Evolutionary conservation across 1,139 yeast genomes (phyloP), one percentile per base, ranked within the genome.

Genomic region (Taphrina pruni): DNA sequence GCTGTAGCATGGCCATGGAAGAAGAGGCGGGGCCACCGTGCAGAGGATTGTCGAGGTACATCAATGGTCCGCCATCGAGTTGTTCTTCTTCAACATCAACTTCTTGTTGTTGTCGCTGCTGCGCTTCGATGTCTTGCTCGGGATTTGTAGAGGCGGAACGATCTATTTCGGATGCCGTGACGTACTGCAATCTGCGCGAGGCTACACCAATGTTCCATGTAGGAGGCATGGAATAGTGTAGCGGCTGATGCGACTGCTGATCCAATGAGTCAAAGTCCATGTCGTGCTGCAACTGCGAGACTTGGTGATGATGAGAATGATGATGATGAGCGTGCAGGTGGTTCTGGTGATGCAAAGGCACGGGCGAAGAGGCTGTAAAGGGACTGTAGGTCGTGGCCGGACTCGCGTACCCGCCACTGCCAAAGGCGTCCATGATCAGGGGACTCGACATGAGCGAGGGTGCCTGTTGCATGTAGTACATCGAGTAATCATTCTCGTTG

Each of bases 161-260:
- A 17, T 45, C 48, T 35, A 56, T 41, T 12, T 54, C 43, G 17
- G 41, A 12, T 21, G 46, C 48, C 7, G 62, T 43, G 43, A 58
- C 62, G 54, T 45, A 58, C 54, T 58, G 62, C 5, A 58, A 21
- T 14, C 35, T 11, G 43, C 54, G 39, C 9, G 62, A 58, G 9
- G 52, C 26, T 41, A 35, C 58, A n/a, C 17, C 50, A 17, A 45
- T n/a, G 32, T 39, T 17, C 62, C 62, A 58, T 4, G 38, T n/a
- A 8, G 62, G 54, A 7, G 39, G 51, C 62, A 58, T 58, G 2
- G 54, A 32, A 54, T 54, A 54, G 43, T 54, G 58, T 5, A 43
- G 35, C n/a, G 12, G 54, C 21, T 50, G 54, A 1, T 26, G 32
- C 32, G 32, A 26, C 32, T 26, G 32, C 1, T 26, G 32, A 26